Conservation (phyloP, 352 stramenopile genomes). For the Plasmopara muralis region DNA sequence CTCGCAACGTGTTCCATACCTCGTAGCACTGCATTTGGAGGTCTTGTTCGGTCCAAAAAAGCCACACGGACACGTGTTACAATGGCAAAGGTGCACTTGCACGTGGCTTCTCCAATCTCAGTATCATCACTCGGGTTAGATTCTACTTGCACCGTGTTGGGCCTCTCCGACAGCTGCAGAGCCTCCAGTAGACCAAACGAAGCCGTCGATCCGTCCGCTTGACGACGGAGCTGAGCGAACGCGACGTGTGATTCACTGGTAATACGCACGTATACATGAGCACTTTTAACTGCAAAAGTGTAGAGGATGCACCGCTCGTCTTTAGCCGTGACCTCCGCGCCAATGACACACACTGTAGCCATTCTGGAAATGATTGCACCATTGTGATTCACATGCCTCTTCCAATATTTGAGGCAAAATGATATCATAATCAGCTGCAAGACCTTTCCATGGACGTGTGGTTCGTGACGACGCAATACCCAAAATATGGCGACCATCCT, state of each 20-base stretch:
- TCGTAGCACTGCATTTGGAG: slow-evolving; percentile 30
- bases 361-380: slow-evolving; percentile 13
- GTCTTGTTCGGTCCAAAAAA: slow-evolving; percentile 32
- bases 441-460: slow-evolving; percentile 58
- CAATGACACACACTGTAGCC: slow-evolving; percentile 34
- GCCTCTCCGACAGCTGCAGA: slow-evolving; percentile 13
- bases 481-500: slow-evolving; percentile 38
- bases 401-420: background rate
- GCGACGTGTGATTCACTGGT: slow-evolving; percentile 2
- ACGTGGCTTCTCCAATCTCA: background rate
- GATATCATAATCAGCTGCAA: slow-evolving; percentile 7
- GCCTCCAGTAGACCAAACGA: slow-evolving; percentile 31
- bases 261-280: slow-evolving; percentile 18
- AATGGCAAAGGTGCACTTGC: slow-evolving; percentile 23
- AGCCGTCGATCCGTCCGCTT: slow-evolving; percentile 8
- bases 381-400: too few species aligned
- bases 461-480: slow-evolving; percentile 54
- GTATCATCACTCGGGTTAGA: slow-evolving; percentile 1
- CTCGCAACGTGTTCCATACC: slow-evolving; percentile 29
- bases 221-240: slow-evolving; percentile 23
- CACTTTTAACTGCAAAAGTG: slow-evolving; percentile 1
- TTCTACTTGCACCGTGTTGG: slow-evolving; percentile 8
- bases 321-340: background rate
- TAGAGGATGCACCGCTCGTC: slow-evolving; percentile 31
- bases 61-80: slow-evolving; percentile 26